Conservation (phyloP, 768 basidiomycete species). For the Coprinopsis cinerea region DNA sequence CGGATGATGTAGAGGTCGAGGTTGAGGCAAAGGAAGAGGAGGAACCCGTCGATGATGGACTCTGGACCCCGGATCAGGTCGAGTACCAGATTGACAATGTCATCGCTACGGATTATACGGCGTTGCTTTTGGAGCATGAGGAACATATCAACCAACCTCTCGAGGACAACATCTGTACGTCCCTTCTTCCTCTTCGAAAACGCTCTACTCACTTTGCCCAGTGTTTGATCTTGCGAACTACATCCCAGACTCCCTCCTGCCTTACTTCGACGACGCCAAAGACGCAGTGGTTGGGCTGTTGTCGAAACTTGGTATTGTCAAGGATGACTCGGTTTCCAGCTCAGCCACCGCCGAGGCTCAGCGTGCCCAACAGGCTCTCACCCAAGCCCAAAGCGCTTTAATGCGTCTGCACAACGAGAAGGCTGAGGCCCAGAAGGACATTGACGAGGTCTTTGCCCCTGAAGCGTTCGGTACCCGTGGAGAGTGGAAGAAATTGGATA, state of each 20-base stretch:
- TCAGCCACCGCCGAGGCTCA: conserved; percentile 41
- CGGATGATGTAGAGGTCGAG: conserved; percentile 24
- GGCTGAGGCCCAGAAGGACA: conserved; percentile 47
- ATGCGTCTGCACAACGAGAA: conserved; percentile 46
- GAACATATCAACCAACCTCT: conserved; percentile 49
- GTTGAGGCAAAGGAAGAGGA: conserved; percentile 27
- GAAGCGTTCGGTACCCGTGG: conserved; percentile 72
- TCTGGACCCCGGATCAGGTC: conserved; percentile 56
- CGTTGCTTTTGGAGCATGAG: conserved; percentile 74
- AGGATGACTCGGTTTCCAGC: background rate
- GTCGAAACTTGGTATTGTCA: conserved; percentile 53
- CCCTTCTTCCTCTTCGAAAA: background rate
- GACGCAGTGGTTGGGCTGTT: conserved; percentile 59
- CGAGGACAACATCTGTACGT: conserved; percentile 53
- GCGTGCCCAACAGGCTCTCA: conserved; percentile 55
- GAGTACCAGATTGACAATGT: conserved; percentile 51
- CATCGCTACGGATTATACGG: conserved; percentile 62
- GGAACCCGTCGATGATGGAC: conserved; percentile 46
- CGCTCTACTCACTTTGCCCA: conserved; percentile 24
- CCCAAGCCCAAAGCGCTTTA: conserved; percentile 58
- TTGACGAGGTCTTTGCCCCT: conserved; percentile 58
- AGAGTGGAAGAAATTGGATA: conserved; percentile 95
- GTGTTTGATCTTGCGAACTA: conserved; percentile 80
- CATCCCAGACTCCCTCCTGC: conserved; percentile 75
- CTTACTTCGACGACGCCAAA: conserved; percentile 65